phyloP scores from a whole-genome alignment of 768 basidiomycete species.

The Boletus barrowsii region DNA sequence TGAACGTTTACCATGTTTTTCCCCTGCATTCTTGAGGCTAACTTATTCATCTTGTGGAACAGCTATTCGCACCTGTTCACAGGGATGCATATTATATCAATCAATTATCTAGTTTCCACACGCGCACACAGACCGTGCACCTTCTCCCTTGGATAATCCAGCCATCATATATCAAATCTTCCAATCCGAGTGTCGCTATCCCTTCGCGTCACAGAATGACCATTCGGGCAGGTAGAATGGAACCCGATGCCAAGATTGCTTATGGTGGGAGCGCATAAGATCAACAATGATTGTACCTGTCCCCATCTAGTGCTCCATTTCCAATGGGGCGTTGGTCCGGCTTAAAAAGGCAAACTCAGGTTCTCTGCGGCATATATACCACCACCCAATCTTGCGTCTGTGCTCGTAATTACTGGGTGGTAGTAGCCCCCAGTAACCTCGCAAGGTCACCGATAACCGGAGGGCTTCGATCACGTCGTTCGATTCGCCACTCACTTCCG shows the following conservation, averaged over 20 bases:
- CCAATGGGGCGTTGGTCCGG: neutral
- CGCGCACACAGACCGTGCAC: conserved; percentile 3
- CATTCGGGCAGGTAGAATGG: conserved; percentile 1
- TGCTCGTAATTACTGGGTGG: neutral
- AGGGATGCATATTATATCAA: neutral
- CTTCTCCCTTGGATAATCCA: conserved; percentile 11
- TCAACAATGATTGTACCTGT: conserved; percentile 17
- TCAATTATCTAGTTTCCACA: conserved; percentile 3
- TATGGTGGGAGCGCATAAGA: neutral
- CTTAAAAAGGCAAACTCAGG: conserved; percentile 14
- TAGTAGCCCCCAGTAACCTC: neutral
- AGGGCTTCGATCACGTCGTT: neutral
- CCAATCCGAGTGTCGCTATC: conserved; percentile 9
- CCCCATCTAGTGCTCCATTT: conserved; percentile 11
- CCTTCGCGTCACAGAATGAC: conserved; percentile 6
- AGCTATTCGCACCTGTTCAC: neutral
- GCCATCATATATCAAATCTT: conserved; percentile 18
- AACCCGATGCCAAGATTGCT: conserved; percentile 1
- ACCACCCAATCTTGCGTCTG: neutral
- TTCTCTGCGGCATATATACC: neutral
- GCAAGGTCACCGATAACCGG: neutral
- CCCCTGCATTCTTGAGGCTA: neutral
- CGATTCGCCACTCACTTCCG: neutral
- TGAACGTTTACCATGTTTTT: neutral
- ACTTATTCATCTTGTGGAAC: neutral